Conservation (phyloP, 2,329 filamentous ascomycete species). For the Chaetomium olivaceum region DNA sequence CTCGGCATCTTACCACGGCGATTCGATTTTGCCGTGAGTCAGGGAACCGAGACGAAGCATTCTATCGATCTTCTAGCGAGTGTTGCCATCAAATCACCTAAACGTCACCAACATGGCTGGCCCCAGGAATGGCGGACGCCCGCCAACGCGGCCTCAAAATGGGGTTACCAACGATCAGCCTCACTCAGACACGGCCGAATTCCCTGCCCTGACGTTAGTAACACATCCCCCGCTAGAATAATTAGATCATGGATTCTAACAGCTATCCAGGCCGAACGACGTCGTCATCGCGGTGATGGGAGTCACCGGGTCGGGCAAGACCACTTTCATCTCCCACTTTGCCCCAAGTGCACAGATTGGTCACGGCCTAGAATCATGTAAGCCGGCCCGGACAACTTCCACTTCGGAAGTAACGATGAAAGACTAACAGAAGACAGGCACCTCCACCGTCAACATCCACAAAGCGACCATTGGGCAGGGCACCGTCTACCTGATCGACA, state of each 20-base stretch:
- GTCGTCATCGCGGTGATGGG: constrained; percentile 19
- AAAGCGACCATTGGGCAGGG: background rate
- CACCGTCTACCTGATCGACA: constrained; percentile 43
- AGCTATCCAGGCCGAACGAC: background rate
- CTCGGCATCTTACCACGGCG: background rate
- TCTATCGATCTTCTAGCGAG: background rate
- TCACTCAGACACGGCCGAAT: background rate
- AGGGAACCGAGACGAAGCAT: background rate
- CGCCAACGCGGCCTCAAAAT: background rate
- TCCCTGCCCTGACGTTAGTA: background rate
- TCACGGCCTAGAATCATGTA: background rate
- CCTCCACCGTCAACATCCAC: background rate
- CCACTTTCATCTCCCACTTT: constrained; percentile 18
- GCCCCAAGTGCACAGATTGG: constrained; percentile 10
- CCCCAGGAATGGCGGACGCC: background rate
- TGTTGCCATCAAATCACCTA: background rate
- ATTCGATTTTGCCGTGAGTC: background rate
- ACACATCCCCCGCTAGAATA: background rate
- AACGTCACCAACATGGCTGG: background rate
- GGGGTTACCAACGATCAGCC: background rate
- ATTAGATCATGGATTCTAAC: background rate
- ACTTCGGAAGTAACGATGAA: too few relatives aligned
- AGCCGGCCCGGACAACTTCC: background rate
- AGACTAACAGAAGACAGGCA: background rate
- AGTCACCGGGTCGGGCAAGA: constrained; percentile 23